Percentiles rank a stretch among this genome's conserved stretches.
phyloP scores from a whole-genome alignment of 495 filamentous ascomycete genomes.

The Talaromyces borbonicus region DNA sequence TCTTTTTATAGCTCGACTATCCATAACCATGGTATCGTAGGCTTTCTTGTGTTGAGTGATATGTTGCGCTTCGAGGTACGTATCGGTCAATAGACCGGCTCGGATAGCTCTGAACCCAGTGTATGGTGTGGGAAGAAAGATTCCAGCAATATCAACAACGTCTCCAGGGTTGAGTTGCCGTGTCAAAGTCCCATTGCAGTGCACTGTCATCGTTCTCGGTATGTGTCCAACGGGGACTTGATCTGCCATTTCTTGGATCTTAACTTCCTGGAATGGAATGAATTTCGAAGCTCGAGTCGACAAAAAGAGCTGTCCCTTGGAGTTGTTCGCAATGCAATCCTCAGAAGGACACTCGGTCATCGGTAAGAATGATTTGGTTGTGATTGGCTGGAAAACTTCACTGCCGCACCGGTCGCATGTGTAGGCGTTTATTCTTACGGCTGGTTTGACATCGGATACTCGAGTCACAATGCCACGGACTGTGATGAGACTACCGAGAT shows the following conservation, averaged over 20 bases:
- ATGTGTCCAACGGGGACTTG: slow-evolving; percentile 98
- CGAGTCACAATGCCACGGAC: slow-evolving; percentile 89
- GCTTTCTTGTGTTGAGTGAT: slow-evolving; percentile 95
- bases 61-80: slow-evolving; percentile 90
- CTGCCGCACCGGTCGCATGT: slow-evolving; percentile 92
- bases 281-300: slow-evolving; percentile 95
- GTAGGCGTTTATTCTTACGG: slow-evolving; percentile 95
- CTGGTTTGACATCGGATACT: slow-evolving; percentile 95
- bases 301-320: slow-evolving; percentile 85
- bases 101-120: slow-evolving; percentile 96
- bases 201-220: slow-evolving; percentile 76
- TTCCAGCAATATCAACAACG: slow-evolving; percentile 83
- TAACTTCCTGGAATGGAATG: slow-evolving; percentile 94
- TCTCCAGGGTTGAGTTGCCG: slow-evolving; percentile 87
- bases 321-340: slow-evolving; percentile 83
- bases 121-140: slow-evolving; percentile 95
- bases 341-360: slow-evolving; percentile 74
- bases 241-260: slow-evolving; percentile 97
- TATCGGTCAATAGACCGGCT: slow-evolving; percentile 89
- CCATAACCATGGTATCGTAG: slow-evolving; percentile 77
- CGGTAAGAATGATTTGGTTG: slow-evolving; percentile 80
- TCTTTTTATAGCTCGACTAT: slow-evolving; percentile 63
- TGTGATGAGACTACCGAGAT: slow-evolving; percentile 87
- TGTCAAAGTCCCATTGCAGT: slow-evolving; percentile 79
- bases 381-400: slow-evolving; percentile 96